A percentile compares a stretch with the other conserved stretches of the same genome.
phyloP scores from a whole-genome alignment of 1,139 yeast genomes.

The Pichia sp. region DNA sequence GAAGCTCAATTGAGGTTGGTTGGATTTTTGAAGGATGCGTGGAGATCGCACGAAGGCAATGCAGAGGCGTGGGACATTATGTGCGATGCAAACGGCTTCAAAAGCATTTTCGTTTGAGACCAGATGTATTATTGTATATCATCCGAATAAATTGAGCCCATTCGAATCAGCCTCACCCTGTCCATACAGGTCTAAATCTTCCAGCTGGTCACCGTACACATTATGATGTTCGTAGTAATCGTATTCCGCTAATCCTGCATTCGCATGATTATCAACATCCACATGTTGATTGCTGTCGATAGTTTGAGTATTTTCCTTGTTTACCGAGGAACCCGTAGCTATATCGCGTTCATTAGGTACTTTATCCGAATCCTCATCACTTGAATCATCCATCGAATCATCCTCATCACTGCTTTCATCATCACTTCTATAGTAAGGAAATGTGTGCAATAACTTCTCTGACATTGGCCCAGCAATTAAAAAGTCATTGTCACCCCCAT shows the following conservation, averaged over 20 bases:
- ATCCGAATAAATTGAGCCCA: conserved; percentile 17
- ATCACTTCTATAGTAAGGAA: conserved; percentile 26
- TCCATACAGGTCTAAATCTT: conserved; percentile 16
- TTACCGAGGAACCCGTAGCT: not conserved
- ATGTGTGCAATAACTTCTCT: conserved; percentile 21
- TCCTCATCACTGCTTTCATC: conserved; percentile 17
- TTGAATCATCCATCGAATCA: conserved; percentile 1
- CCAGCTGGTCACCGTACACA: conserved; percentile 10
- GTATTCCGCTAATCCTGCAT: conserved; percentile 14
- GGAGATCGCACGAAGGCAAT: conserved; percentile 1
- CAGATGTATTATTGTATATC: not conserved
- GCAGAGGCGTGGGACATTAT: conserved; percentile 5
- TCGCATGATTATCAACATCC: conserved; percentile 4
- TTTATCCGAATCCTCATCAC: not conserved
- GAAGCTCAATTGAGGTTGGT: conserved; percentile 1
- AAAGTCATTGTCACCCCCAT: conserved; percentile 21
- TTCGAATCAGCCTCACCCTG: conserved; percentile 11
- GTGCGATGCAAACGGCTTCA: conserved; percentile 2
- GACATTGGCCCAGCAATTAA: conserved; percentile 29
- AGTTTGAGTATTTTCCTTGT: not conserved
- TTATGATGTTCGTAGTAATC: conserved; percentile 23
- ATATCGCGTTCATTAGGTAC: conserved; percentile 5
- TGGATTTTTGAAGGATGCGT: not conserved
- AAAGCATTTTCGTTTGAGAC: not conserved
- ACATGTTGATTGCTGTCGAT: conserved; percentile 1